Base-by-base conservation (phyloP, 2,329 filamentous ascomycete species). In the Hysterium pulicare region DNA sequence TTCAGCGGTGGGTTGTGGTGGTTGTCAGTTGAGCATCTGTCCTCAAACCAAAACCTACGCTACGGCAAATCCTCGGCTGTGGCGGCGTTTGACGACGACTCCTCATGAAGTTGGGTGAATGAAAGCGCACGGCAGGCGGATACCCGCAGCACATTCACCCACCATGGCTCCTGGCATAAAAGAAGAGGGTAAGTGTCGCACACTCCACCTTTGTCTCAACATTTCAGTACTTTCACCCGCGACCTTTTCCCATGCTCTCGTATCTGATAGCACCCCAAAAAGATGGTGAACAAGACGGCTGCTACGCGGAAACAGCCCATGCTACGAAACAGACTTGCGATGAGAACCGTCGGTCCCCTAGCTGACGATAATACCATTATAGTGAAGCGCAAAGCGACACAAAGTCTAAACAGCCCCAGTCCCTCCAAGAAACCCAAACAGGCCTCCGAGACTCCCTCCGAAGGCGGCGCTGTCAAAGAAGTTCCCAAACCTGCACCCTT, bases 351-450 rank as follows among this genome's bases (percentile, higher is more conserved):
- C n/a, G n/a, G n/a, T n/a, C n/a, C n/a, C n/a, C n/a, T n/a, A n/a
- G n/a, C n/a, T n/a, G n/a, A n/a, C n/a, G n/a, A n/a, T n/a, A n/a
- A n/a, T n/a, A n/a, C n/a, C n/a, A n/a, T 38, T 46, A 44, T 48
- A 63, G 74, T 69, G 31, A 90, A 90, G 74, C 84, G 86, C 66
- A 90, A 90, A 69, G 85, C 86, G 3, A 80, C 85, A 52, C 83
- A 86, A 49, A 78, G 81, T 34, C 71, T 76, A 42, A 82, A 80
- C 39, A 76, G 79, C 16, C 59, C 45, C 39, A 75, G 76, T 37
- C 77, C 80, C 38, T 67, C 75, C 15, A 90, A 90, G 68, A 78
- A 85, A 40, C 45, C 59, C 38, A 67, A 67, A 55, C 41, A 48
- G 37, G 55, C 62, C 42, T 50, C 54, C 10, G 66, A 68, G 7